Evolutionary conservation across 1,284 basidiomycete species (phyloP).

Genomic region (Ceratobasidium sp.): DNA sequence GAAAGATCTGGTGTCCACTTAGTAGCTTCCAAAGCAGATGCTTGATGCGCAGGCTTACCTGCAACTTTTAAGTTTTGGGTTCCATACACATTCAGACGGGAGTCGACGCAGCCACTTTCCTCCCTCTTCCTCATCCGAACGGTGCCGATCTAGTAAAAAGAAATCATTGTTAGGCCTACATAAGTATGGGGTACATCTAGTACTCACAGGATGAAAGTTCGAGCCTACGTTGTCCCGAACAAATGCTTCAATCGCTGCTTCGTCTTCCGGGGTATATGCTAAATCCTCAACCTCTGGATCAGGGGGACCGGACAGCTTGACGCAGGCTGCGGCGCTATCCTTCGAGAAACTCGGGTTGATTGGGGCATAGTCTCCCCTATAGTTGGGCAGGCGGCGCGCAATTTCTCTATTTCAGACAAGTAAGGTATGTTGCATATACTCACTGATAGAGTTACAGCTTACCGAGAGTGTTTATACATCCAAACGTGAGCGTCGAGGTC

Average conservation of each 20-base stretch:
- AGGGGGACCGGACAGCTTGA: slow-evolving; percentile 24
- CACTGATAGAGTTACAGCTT: not conserved
- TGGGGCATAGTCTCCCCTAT: slow-evolving; percentile 56
- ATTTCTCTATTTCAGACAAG: slow-evolving; percentile 53
- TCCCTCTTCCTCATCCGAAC: slow-evolving; percentile 58
- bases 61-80: slow-evolving; percentile 54
- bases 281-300: slow-evolving; percentile 54
- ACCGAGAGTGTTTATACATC: slow-evolving; percentile 39
- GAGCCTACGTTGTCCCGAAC: slow-evolving; percentile 46
- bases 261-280: slow-evolving; percentile 53
- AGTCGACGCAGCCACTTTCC: slow-evolving; percentile 60
- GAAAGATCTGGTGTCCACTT: not conserved
- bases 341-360: slow-evolving; percentile 56
- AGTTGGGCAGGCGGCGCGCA: slow-evolving; percentile 57
- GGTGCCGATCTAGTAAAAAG: slow-evolving; percentile 50
- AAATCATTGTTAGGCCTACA: not conserved
- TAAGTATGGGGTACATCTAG: not conserved
- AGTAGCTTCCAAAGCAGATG: not conserved
- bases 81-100: slow-evolving; percentile 58
- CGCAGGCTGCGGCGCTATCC: slow-evolving; percentile 49
- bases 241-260: slow-evolving; percentile 50
- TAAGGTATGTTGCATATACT: not conserved
- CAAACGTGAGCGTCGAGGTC: slow-evolving; percentile 43
- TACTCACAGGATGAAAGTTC: slow-evolving; percentile 41
- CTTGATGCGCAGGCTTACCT: not conserved